Conservation (phyloP, 2,329 filamentous ascomycete species). For the Claviceps sp. region DNA sequence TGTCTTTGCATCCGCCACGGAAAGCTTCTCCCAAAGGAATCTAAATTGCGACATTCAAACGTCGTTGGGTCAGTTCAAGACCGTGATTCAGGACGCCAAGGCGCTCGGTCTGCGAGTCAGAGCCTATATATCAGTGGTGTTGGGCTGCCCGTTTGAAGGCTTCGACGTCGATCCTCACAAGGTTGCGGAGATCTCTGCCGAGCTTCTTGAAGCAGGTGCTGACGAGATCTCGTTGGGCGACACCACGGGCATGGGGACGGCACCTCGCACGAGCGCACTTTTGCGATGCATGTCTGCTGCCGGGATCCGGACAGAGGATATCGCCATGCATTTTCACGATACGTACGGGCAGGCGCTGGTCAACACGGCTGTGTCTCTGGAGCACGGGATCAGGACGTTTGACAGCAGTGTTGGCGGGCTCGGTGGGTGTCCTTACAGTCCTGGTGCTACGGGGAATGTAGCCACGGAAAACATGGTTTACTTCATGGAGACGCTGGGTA, state of each 20-base stretch:
- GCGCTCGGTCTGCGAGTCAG: slow-evolving; percentile 53
- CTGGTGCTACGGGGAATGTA: slow-evolving; percentile 76
- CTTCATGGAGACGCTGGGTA: slow-evolving; percentile 59
- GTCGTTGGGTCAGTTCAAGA: slow-evolving; percentile 55
- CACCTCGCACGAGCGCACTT: slow-evolving; percentile 52
- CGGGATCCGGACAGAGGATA: slow-evolving; percentile 53
- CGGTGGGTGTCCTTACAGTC: slow-evolving; percentile 75
- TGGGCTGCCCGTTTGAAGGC: slow-evolving; percentile 68
- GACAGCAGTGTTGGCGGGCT: slow-evolving; percentile 70
- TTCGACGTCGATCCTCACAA: slow-evolving; percentile 48
- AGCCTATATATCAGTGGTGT: slow-evolving; percentile 68
- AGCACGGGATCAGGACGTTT: slow-evolving; percentile 66
- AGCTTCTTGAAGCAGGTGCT: slow-evolving; percentile 70
- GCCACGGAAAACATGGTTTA: slow-evolving; percentile 77
- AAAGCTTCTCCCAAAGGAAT: slow-evolving; percentile 68
- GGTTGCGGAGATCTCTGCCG: slow-evolving; percentile 53
- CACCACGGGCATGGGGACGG: slow-evolving; percentile 82
- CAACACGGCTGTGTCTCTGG: slow-evolving; percentile 64
- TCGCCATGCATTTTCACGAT: slow-evolving; percentile 81
- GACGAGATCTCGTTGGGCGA: slow-evolving; percentile 86
- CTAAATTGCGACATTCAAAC: slow-evolving; percentile 69
- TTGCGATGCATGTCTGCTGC: slow-evolving; percentile 52
- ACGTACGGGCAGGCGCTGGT: slow-evolving; percentile 79
- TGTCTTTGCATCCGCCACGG: slow-evolving; percentile 71
- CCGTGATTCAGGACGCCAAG: slow-evolving; percentile 58